A percentile compares a stretch with the other conserved stretches of the same genome.
Conservation (phyloP, 73 alveolate genomes). For the Paramecium pentaurelia region DNA sequence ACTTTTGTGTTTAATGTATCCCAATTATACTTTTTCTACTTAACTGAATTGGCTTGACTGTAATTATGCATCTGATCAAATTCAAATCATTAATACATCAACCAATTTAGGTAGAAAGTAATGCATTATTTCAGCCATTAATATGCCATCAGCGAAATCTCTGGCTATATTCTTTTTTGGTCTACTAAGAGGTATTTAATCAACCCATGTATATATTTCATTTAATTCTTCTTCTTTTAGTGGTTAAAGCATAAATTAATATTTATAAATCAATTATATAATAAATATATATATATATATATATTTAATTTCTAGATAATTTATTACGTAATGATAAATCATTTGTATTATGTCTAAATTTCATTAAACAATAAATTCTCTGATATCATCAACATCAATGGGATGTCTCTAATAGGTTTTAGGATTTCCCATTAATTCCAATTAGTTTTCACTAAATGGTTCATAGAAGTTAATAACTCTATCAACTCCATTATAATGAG, state of each 20-base stretch:
- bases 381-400: conserved; percentile 11
- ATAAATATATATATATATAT: neutral
- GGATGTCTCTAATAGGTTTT: neutral
- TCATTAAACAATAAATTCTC: conserved; percentile 24
- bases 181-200: conserved; percentile 81
- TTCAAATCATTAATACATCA: conserved; percentile 60
- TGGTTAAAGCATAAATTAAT: conserved; percentile 27
- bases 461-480: conserved; percentile 34
- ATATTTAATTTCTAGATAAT: neutral
- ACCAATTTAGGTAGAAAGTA: conserved; percentile 79
- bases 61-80: conserved; percentile 70
- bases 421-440: neutral
- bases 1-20: conserved; percentile 69
- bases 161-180: conserved; percentile 93
- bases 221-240: conserved; percentile 80
- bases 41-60: conserved; percentile 65
- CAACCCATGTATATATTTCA: conserved; percentile 94
- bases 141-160: conserved; percentile 93
- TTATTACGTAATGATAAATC: conserved; percentile 6
- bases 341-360: neutral
- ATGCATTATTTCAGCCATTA: conserved; percentile 85
- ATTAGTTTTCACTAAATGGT: conserved; percentile 6
- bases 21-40: conserved; percentile 71
- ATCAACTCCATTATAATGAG: conserved; percentile 39
- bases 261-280: neutral